A percentile compares a stretch with the other conserved stretches of the same genome.
Evolutionary conservation across 495 filamentous ascomycete species (phyloP).

Genomic region (Penicillium paxilli): DNA sequence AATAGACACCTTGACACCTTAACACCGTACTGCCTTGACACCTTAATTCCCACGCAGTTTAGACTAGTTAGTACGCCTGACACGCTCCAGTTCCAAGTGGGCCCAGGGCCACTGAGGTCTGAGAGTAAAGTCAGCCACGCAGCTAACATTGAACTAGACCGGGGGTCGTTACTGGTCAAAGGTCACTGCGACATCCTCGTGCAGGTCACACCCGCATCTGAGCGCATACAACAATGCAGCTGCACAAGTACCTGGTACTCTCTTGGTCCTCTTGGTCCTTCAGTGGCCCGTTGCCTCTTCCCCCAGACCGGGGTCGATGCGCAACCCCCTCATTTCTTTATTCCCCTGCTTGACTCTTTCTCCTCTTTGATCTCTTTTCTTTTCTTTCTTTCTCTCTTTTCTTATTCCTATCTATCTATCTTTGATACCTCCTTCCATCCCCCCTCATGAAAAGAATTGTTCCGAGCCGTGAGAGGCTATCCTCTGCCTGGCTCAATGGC

Average conservation of each 20-base stretch:
- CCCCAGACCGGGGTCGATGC: slow-evolving; percentile 21
- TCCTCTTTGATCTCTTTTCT: not conserved
- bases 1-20: not conserved
- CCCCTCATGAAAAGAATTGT: slow-evolving; percentile 24
- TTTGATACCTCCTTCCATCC: no score
- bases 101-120: not conserved
- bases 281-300: not conserved
- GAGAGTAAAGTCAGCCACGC: not conserved
- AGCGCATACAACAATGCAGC: slow-evolving; percentile 1
- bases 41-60: no score
- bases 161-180: not conserved
- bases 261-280: not conserved
- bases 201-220: slow-evolving; percentile 1
- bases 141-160: not conserved
- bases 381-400: not conserved
- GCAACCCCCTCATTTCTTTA: slow-evolving; percentile 10
- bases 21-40: not conserved
- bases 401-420: no score
- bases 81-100: no score
- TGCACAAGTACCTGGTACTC: slow-evolving; percentile 10
- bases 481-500: slow-evolving; percentile 20
- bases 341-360: not conserved
- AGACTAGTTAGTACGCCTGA: no score
- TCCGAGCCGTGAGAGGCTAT: slow-evolving; percentile 20
- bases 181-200: slow-evolving; percentile 7